Base-by-base conservation (phyloP, 257 asterid genomes). In the Echites panduratus region DNA sequence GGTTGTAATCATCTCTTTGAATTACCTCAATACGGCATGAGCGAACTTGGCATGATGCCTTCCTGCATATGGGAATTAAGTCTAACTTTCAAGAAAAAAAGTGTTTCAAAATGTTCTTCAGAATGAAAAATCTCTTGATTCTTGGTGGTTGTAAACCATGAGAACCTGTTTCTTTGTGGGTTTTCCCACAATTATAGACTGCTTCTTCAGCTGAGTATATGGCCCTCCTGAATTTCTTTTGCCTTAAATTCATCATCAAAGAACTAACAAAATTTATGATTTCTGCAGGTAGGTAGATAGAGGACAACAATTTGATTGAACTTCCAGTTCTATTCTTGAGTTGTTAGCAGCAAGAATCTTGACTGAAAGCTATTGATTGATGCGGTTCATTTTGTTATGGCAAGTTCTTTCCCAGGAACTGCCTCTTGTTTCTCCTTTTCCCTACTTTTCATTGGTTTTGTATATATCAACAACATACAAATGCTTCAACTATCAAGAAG, bases 231-330 rank as follows among this genome's bases (percentile, higher is more conserved):
- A 56, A 7, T 54, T n/a, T 17, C 14, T 32, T 53, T 19, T 19
- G 26, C 58, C 58, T 53, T 19, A 53, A 1, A 57, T 58, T 47
- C 12, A 11, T 10, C 19, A 24, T 9, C 65, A 5, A 47, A 24
- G 47, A 35, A 17, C 47, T 63, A 35, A 63, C 68, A 38, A 35
- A 32, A 19, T n/a, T 19, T 83, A 89, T 54, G 94, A 87, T 77
- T 86, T 91, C 77, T 87, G 89, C 77, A 73, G 77, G 77, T 48
- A 73, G 77, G 71, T 48, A 29, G 77, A 48, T 62, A 20, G 17
- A 12, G 77, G 40, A 32, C 9, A n/a, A 29, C 22, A 22, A 64
- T 64, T 16, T 27, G 9, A 47, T 14, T 62, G 22, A 40, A 22
- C 67, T 62, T 19, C 45, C 22, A 32, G n/a, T 16, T 20, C 13